Conservation (phyloP, 805 yeast species). For the Saccharomycopsis sp. region DNA sequence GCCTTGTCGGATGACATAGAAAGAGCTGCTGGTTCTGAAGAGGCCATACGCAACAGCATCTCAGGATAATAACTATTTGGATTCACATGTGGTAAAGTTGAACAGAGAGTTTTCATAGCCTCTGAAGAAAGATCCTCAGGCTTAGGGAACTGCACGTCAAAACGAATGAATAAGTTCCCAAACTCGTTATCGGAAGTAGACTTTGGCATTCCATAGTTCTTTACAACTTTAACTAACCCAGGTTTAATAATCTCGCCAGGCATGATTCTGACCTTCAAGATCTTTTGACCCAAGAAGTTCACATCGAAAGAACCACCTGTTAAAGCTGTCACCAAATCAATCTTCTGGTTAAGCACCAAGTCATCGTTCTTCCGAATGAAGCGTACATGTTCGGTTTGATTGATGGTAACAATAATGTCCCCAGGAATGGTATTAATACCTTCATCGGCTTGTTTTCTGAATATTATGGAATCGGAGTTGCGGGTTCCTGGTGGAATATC, state of each 20-base stretch:
- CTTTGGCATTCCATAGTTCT: conserved; percentile 60
- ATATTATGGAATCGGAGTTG: conserved; percentile 44
- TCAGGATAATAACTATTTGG: not conserved
- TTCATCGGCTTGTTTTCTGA: conserved; percentile 62
- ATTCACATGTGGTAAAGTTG: not conserved
- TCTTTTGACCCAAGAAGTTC: conserved; percentile 33
- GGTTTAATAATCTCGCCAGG: conserved; percentile 50
- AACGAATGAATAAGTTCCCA: conserved; percentile 56
- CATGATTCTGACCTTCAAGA: conserved; percentile 33
- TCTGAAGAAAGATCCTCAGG: not conserved
- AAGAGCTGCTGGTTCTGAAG: not conserved
- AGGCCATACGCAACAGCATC: not conserved
- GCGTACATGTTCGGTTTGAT: conserved; percentile 30
- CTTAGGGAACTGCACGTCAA: conserved; percentile 52
- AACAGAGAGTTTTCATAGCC: not conserved
- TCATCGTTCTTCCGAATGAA: conserved; percentile 41
- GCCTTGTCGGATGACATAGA: not conserved
- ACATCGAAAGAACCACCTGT: conserved; percentile 47
- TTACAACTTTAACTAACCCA: conserved; percentile 41
- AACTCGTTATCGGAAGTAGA: conserved; percentile 14
- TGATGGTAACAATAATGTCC: conserved; percentile 53
- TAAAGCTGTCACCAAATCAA: conserved; percentile 49
- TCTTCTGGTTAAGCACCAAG: conserved; percentile 37
- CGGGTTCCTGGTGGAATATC: conserved; percentile 51
- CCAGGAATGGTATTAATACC: conserved; percentile 56